Conservation (phyloP, 768 basidiomycete species). For the Rhodotorula sphaerocarpa region DNA sequence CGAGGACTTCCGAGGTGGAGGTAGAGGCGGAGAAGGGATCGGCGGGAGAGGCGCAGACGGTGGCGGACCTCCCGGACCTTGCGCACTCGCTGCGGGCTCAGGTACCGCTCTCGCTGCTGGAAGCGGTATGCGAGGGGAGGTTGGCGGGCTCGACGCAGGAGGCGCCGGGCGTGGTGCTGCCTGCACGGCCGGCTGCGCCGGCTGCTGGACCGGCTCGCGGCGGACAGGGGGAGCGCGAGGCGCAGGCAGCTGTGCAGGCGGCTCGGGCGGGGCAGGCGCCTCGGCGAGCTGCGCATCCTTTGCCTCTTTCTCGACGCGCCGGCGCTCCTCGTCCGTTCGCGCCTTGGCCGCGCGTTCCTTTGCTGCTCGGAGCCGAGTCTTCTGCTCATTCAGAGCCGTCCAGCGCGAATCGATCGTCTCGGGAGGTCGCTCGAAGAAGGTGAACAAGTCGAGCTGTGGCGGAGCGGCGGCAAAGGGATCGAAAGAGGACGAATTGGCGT, state of each 20-base stretch:
- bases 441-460: slow-evolving; percentile 21
- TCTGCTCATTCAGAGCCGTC: slow-evolving; percentile 28
- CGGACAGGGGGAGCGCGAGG: neutral
- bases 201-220: neutral
- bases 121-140: too few relatives aligned
- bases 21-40: neutral
- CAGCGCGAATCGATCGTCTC: slow-evolving; percentile 13
- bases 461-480: slow-evolving; percentile 1
- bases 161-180: neutral
- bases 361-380: slow-evolving; percentile 26
- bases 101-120: too few relatives aligned
- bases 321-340: slow-evolving; percentile 24
- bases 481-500: slow-evolving; percentile 11
- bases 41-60: neutral
- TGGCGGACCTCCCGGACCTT: neutral
- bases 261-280: slow-evolving; percentile 23
- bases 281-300: slow-evolving; percentile 27
- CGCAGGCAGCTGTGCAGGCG: neutral
- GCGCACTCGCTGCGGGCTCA: too few relatives aligned
- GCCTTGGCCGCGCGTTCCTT: slow-evolving; percentile 32
- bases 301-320: slow-evolving; percentile 27
- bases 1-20: neutral
- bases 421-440: slow-evolving; percentile 1
- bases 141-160: neutral
- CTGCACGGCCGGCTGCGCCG: too few relatives aligned